Evolutionary conservation across 345 rosid genomes (phyloP).

Genomic region (Ceriops tagal): DNA sequence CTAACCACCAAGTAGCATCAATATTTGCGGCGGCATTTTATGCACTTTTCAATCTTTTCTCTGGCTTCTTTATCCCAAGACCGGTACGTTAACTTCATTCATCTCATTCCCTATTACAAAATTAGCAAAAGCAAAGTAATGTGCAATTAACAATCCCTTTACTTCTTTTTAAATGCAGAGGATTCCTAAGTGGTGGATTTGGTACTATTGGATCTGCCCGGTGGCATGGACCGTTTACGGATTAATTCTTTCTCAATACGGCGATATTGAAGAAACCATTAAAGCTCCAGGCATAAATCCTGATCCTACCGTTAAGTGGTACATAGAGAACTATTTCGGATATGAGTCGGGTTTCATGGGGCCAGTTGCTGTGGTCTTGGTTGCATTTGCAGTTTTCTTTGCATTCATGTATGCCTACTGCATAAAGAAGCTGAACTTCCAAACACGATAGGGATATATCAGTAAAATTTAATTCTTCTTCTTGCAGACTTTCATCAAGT

Average conservation of each 20-base stretch:
- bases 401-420: slow-evolving; percentile 26
- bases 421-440: slow-evolving; percentile 32
- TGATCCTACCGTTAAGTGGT: slow-evolving; percentile 10
- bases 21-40: slow-evolving; percentile 29
- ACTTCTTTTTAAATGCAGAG: slow-evolving; percentile 7
- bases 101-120: not conserved
- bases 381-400: slow-evolving; percentile 22
- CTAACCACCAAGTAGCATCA: slow-evolving; percentile 30
- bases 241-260: slow-evolving; percentile 21
- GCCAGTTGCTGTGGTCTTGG: slow-evolving; percentile 21
- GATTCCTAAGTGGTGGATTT: not conserved
- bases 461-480: not conserved
- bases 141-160: not conserved
- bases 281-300: slow-evolving; percentile 2
- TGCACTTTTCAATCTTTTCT: slow-evolving; percentile 28
- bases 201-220: slow-evolving; percentile 33
- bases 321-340: slow-evolving; percentile 28
- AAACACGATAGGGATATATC: slow-evolving; percentile 11
- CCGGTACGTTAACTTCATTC: slow-evolving; percentile 16
- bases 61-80: slow-evolving; percentile 30
- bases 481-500: not conserved
- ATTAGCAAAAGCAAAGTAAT: not conserved
- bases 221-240: slow-evolving; percentile 36
- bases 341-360: slow-evolving; percentile 19
- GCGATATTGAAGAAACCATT: slow-evolving; percentile 13